Evolutionary conservation across 495 filamentous ascomycete species (phyloP), one percentile per base, ranked within the genome.

Genomic region (Talaromyces ruber): DNA sequence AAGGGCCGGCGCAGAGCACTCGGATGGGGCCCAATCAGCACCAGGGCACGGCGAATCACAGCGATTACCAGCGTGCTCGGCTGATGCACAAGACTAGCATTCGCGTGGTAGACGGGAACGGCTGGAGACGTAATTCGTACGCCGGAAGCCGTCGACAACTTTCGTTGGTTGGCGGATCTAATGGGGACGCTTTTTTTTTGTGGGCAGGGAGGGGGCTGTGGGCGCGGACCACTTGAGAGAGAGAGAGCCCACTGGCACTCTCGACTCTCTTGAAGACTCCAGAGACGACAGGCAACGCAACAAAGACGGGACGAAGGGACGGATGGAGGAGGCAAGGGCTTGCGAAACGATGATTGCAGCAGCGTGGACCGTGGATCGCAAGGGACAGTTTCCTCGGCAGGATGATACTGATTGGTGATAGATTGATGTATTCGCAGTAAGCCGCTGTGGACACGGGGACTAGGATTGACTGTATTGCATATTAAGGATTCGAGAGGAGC

Each of bases 371-470:
- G 39, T 60, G 59, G 59, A 52, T 60, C 59, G 59, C 59, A 52
- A 60, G 59, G 59, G 59, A 60, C 59, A 24, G 59, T 52, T 52
- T 50, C 45, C 57, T 59, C 57, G 39, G 43, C 59, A n/a, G 61
- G 9, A 39, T 47, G 18, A 6, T 11, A 47, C n/a, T 47, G 43
- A 47, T 47, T 47, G 64, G 68, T 72, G 70, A 66, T 62, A 26
- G 25, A n/a, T n/a, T n/a, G n/a, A n/a, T n/a, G n/a, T 56, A 16
- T 22, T 56, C 12, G 22, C 8, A 54, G 51, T 37, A 37, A 37
- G 34, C 34, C 34, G 34, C 12, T 4, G 43, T 47, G 43, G 43
- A 47, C 25, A 59, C 25, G 56, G 21, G 56, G 34, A 34, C 55
- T 21, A 58, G 55, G 34, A 39, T 47, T 21, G 43, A 21, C 18